Percentiles rank a stretch among this genome's conserved stretches.
These are phyloP conservation scores for Pyrenophora seminiperda DNA, from an alignment of 2,329 filamentous ascomycete species.

Conservation along the genomic window DNA sequence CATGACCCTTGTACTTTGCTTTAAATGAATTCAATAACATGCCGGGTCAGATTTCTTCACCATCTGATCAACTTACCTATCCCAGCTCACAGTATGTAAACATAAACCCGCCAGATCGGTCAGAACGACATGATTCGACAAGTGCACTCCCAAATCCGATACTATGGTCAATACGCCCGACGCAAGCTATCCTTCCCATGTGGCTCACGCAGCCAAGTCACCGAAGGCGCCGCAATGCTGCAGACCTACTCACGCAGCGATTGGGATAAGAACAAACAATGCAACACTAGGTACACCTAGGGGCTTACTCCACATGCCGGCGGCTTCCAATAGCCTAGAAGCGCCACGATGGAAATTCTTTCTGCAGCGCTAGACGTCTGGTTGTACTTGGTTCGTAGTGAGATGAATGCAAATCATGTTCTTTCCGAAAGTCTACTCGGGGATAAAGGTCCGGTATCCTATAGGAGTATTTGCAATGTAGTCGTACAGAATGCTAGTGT, in stretches of 20 bases:
- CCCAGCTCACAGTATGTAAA: background rate
- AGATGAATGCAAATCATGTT: background rate
- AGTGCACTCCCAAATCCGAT: conserved; percentile 5
- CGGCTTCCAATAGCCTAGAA: background rate
- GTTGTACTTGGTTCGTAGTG: background rate
- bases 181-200: conserved; percentile 11
- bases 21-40: too few species aligned
- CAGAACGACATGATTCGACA: conserved; percentile 5
- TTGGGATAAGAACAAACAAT: background rate
- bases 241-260: background rate
- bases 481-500: background rate
- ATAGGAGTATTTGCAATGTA: too few species aligned
- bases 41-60: too few species aligned
- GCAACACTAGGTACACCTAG: background rate
- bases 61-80: too few species aligned
- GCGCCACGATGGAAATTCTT: background rate
- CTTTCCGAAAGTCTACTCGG: background rate
- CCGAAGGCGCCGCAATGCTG: conserved; percentile 6
- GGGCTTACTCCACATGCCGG: background rate
- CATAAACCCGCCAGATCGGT: background rate
- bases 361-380: background rate
- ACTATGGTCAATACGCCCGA: conserved; percentile 14
- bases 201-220: conserved; percentile 10
- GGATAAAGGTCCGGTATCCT: background rate
- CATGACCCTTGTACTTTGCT: too few species aligned